Percentiles rank a stretch among this genome's conserved stretches.
Evolutionary conservation across 2,329 filamentous ascomycete genomes (phyloP).

Genomic region (Monosporascus cannonballus): DNA sequence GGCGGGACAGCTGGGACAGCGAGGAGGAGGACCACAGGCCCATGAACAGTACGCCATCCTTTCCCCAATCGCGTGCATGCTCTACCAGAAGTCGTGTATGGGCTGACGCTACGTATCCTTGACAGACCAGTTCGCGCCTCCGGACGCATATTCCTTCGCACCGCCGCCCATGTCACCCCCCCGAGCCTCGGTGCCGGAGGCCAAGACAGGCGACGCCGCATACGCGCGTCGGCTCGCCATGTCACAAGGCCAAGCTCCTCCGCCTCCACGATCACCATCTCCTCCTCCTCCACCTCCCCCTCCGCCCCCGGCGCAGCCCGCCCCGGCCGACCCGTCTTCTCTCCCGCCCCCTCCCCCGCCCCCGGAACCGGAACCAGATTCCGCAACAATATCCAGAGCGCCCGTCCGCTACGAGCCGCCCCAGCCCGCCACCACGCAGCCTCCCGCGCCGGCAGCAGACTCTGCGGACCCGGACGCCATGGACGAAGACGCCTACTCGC

Average conservation of each 20-base stretch:
- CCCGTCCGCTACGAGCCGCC: constrained; percentile 66
- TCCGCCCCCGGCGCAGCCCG: constrained; percentile 25
- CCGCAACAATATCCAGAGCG: constrained; percentile 67
- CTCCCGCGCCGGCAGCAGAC: constrained; percentile 27
- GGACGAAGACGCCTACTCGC: constrained; percentile 27
- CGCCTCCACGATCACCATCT: constrained; percentile 19
- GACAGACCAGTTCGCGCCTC: constrained; percentile 55
- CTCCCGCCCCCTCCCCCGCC: constrained; percentile 31
- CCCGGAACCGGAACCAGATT: constrained; percentile 25
- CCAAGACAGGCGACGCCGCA: constrained; percentile 62
- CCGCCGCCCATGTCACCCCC: constrained; percentile 48
- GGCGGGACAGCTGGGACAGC: constrained; percentile 26
- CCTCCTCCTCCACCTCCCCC: constrained; percentile 20
- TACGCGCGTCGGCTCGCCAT: constrained; percentile 58
- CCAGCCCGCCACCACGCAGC: constrained; percentile 40
- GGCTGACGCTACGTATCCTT: constrained; percentile 7
- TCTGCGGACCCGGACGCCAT: constrained; percentile 31
- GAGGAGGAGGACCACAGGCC: constrained; percentile 27
- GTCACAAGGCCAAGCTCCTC: constrained; percentile 34
- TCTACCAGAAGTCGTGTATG: not conserved
- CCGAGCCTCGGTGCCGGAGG: constrained; percentile 43
- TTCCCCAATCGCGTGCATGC: not conserved
- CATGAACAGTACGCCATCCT: constrained; percentile 8
- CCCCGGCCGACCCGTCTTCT: constrained; percentile 18
- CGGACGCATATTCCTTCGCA: constrained; percentile 49